Conservation (phyloP, 2,329 filamentous ascomycete genomes). For the Clarireedia paspali region DNA sequence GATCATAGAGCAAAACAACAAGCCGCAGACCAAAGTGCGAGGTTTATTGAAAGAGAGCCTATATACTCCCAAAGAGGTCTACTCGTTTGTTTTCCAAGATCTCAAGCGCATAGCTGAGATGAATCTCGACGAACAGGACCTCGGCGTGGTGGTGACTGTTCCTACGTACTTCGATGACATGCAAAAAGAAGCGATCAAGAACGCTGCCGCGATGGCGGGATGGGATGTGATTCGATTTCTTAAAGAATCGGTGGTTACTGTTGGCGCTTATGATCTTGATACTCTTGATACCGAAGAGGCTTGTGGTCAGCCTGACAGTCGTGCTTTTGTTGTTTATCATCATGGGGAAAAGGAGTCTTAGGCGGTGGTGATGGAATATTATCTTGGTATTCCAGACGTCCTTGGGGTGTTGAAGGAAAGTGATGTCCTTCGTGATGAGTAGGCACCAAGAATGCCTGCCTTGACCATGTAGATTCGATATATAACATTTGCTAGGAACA, state of each 20-base stretch:
- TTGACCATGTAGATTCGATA: not conserved
- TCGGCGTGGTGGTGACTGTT: conserved; percentile 51
- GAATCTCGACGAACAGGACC: not conserved
- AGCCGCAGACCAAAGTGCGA: no score
- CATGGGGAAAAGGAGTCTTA: conserved; percentile 3
- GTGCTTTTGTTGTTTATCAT: conserved; percentile 8
- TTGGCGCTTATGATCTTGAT: conserved; percentile 50
- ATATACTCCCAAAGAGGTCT: conserved; percentile 7
- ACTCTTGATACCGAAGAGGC: conserved; percentile 28
- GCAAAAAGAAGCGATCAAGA: conserved; percentile 66
- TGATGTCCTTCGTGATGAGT: conserved; percentile 1
- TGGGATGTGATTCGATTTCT: conserved; percentile 68
- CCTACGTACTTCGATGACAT: conserved; percentile 72
- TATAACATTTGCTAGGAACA: not conserved
- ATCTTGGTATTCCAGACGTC: conserved; percentile 11
- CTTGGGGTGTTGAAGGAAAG: not conserved
- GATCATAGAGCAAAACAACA: no score
- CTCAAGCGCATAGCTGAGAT: conserved; percentile 9
- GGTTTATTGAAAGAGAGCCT: not conserved
- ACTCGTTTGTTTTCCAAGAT: conserved; percentile 8
- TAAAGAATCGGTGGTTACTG: conserved; percentile 66
- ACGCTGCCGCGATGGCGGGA: conserved; percentile 62
- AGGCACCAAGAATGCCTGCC: not conserved
- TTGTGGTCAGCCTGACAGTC: not conserved
- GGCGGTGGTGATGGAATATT: conserved; percentile 7